Percentiles rank a stretch among this genome's conserved stretches.
These are phyloP conservation scores for Globisporangium okanoganense DNA, from an alignment of 352 stramenopile genomes.

Conservation along the genomic window DNA sequence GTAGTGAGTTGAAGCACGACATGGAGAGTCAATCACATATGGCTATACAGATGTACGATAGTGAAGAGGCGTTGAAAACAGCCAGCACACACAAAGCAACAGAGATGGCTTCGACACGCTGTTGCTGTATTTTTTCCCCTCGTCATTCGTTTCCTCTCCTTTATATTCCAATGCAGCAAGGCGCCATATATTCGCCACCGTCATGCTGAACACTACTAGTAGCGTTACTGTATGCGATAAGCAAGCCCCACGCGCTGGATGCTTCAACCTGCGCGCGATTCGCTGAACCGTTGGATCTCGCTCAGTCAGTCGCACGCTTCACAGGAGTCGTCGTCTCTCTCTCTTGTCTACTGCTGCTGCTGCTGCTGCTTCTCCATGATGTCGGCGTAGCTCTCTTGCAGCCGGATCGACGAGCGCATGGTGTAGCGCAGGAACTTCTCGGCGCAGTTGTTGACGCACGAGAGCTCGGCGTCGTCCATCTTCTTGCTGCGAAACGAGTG, in stretches of 20 bases:
- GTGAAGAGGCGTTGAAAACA: neutral
- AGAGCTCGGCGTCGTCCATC: conserved; percentile 86
- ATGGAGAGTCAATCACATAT: no score
- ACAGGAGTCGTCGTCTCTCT: neutral
- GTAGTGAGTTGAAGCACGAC: no score
- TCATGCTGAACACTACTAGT: no score
- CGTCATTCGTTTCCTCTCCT: neutral
- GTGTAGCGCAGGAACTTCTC: conserved; percentile 91
- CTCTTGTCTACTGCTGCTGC: conserved; percentile 33
- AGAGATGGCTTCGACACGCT: neutral
- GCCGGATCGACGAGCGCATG: conserved; percentile 85
- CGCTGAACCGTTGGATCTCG: neutral
- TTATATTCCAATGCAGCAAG: neutral
- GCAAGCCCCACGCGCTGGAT: neutral
- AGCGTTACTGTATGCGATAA: neutral
- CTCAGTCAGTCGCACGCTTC: neutral
- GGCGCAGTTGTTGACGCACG: conserved; percentile 85
- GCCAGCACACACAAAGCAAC: neutral
- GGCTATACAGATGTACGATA: neutral
- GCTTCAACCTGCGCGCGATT: neutral
- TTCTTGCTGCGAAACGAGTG: conserved; percentile 91
- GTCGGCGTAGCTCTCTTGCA: conserved; percentile 86
- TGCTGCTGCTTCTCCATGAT: conserved; percentile 85
- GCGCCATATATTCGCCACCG: neutral
- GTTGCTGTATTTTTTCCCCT: neutral